These are phyloP conservation scores for Nyctanthes arbortristis DNA, from an alignment of 257 asterid species.

Conservation along the genomic window DNA sequence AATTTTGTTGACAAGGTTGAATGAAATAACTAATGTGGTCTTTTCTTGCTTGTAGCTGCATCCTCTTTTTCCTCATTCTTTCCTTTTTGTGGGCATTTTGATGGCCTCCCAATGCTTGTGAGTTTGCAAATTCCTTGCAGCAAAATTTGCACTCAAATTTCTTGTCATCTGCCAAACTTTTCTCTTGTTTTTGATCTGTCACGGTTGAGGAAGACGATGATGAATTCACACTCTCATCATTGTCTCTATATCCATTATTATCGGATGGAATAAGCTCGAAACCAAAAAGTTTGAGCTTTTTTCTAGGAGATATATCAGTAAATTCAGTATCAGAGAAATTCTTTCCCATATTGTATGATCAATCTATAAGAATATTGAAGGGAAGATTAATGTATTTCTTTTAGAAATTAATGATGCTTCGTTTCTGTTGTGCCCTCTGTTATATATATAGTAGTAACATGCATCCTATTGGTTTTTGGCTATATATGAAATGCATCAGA, in stretches of 20 bases:
- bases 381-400: neutral
- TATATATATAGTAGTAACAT: slow-evolving; percentile 36
- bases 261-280: slow-evolving; percentile 54
- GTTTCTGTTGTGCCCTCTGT: slow-evolving; percentile 27
- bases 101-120: slow-evolving; percentile 98
- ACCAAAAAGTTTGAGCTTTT: slow-evolving; percentile 68
- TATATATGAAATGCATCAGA: neutral
- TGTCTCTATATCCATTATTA: slow-evolving; percentile 21
- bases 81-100: slow-evolving; percentile 98
- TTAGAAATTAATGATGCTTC: slow-evolving; percentile 25
- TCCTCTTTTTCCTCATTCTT: slow-evolving; percentile 74
- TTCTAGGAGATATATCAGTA: slow-evolving; percentile 37
- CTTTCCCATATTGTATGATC: slow-evolving; percentile 1
- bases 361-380: slow-evolving; percentile 15
- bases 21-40: slow-evolving; percentile 56
- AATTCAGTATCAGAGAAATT: slow-evolving; percentile 21
- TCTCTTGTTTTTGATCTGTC: slow-evolving; percentile 35
- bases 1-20: slow-evolving; percentile 47
- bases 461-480: slow-evolving; percentile 38
- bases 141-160: slow-evolving; percentile 87
- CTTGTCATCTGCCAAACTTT: slow-evolving; percentile 35
- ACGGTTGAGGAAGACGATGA: slow-evolving; percentile 58
- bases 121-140: slow-evolving; percentile 63
- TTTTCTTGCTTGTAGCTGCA: slow-evolving; percentile 81
- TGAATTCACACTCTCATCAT: slow-evolving; percentile 73